Percentiles rank a stretch among this genome's conserved stretches.
phyloP scores from a whole-genome alignment of 768 basidiomycete genomes.

The Boletus sensibilis region DNA sequence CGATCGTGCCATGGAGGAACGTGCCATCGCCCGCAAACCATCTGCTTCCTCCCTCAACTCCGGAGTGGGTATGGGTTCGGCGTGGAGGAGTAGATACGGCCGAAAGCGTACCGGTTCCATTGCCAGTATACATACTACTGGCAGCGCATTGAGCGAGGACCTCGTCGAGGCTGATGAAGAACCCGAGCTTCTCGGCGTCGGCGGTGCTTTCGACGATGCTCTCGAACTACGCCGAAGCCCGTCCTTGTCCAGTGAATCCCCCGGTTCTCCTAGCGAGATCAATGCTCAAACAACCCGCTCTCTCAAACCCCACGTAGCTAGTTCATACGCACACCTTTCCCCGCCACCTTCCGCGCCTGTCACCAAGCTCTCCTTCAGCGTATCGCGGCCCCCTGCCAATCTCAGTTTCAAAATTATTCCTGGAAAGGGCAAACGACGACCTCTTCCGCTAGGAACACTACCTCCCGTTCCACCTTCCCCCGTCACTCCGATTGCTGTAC shows the following conservation, averaged over 20 bases:
- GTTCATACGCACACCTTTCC: slow-evolving; percentile 9
- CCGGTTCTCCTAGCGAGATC: slow-evolving; percentile 34
- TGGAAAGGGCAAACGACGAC: slow-evolving; percentile 57
- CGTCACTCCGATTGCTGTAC: slow-evolving; percentile 49
- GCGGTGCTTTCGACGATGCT: slow-evolving; percentile 56
- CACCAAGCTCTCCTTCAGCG: slow-evolving; percentile 56
- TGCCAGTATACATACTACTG: slow-evolving; percentile 65
- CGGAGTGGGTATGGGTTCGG: slow-evolving; percentile 64
- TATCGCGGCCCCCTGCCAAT: slow-evolving; percentile 46
- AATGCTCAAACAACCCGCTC: slow-evolving; percentile 21
- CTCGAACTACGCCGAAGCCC: slow-evolving; percentile 37
- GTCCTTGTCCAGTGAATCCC: slow-evolving; percentile 35
- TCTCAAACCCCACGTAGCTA: slow-evolving; percentile 21
- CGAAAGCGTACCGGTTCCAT: slow-evolving; percentile 74
- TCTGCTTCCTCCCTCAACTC: slow-evolving; percentile 65
- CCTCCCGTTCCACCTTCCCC: slow-evolving; percentile 77
- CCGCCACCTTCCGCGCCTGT: slow-evolving; percentile 54
- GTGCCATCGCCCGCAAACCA: slow-evolving; percentile 69
- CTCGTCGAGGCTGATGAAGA: slow-evolving; percentile 84
- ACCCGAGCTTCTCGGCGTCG: slow-evolving; percentile 63
- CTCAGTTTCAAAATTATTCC: slow-evolving; percentile 49
- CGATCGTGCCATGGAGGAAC: slow-evolving; percentile 86
- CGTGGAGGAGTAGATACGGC: slow-evolving; percentile 64
- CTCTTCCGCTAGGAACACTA: slow-evolving; percentile 58
- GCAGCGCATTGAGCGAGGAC: slow-evolving; percentile 75